Base-by-base conservation (phyloP, 176 grass and related monocot genomes). In the Oryza punctata region DNA sequence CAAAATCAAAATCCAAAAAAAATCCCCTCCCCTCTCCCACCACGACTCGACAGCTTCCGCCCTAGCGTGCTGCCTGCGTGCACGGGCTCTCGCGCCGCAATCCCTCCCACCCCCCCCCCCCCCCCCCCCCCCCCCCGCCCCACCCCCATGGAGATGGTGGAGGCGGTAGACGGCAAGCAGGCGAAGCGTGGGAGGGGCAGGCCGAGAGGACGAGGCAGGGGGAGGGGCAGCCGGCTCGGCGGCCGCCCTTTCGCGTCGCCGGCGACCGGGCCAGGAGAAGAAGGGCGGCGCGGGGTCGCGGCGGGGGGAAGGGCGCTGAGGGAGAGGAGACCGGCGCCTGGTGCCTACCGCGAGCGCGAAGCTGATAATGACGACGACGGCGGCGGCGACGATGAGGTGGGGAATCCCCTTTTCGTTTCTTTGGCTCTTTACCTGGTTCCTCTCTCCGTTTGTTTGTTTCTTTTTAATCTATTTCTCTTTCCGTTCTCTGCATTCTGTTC, bases 371-470 rank as follows among this genome's bases (percentile, higher is more conserved):
- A 47, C 18, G 45, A 24, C 35, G 25, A 35, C 7, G 35, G 6
- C 41, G 71, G 60, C 8, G 38, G 35, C 41, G 64, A 69, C 8
- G 38, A 81, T 15, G 70, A 81, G 71, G 78, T 86, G 41, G 18
- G 63, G 68, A 35, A 7, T 67, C 32, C n/a, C 13, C 29, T 75
- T 76, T 15, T 10, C 4, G 16, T 2, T 68, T 5, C 14, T 29
- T 65, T 23, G 63, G 4, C 43, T 27, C 47, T 15, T 49, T 18
- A 3, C 8, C 15, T 29, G 13, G 6, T 66, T 66, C 63, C 23
- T 49, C 27, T 29, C 19, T 29, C 9, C 27, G 6, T 13, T 16
- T 16, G 14, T 26, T 45, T 2, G 25, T 38, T 37, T 37, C 35
- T 33, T n/a, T n/a, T 33, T n/a, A 18, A n/a, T n/a, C 10, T 1